phyloP scores from a whole-genome alignment of 2,329 filamentous ascomycete genomes.

The Scedosporium apiospermum region DNA sequence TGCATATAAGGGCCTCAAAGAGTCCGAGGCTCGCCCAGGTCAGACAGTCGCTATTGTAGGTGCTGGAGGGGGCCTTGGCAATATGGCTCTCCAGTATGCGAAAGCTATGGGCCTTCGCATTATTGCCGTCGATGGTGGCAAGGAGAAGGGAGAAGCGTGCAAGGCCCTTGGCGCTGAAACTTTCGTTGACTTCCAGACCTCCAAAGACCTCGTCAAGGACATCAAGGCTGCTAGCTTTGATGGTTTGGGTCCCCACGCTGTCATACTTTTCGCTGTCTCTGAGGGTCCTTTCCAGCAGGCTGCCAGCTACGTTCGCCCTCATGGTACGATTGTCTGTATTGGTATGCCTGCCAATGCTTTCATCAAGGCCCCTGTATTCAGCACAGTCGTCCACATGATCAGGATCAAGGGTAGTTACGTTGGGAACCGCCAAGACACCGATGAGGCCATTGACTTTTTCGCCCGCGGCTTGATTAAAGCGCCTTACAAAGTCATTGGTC shows the following conservation, averaged over 20 bases:
- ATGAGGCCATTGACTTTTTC: conserved; percentile 88
- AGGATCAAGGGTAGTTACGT: conserved; percentile 89
- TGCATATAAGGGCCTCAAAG: conserved; percentile 86
- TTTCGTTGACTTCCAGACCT: conserved; percentile 62
- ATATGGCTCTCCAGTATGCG: conserved; percentile 75
- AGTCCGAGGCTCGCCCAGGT: conserved; percentile 64
- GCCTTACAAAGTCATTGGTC: conserved; percentile 75
- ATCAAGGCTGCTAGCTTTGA: conserved; percentile 74
- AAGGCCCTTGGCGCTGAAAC: conserved; percentile 57
- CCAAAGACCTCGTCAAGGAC: conserved; percentile 70
- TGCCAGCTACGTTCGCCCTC: conserved; percentile 73
- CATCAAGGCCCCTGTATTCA: conserved; percentile 78
- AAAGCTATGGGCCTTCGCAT: conserved; percentile 78
- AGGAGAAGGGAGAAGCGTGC: conserved; percentile 68
- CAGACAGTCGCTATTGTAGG: conserved; percentile 78
- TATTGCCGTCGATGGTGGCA: conserved; percentile 75
- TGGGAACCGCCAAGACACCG: conserved; percentile 79
- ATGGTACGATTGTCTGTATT: conserved; percentile 78
- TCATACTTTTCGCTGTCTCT: conserved; percentile 73
- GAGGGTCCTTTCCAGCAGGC: conserved; percentile 97
- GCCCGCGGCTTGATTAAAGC: conserved; percentile 72
- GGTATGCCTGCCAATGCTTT: conserved; percentile 75
- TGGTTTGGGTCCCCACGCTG: conserved; percentile 77
- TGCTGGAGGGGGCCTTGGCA: conserved; percentile 74
- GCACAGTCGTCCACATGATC: conserved; percentile 83